Percentiles rank a stretch among this genome's conserved stretches.
Conservation (phyloP, 2,329 filamentous ascomycete species). For the Drechslerella dactyloides region DNA sequence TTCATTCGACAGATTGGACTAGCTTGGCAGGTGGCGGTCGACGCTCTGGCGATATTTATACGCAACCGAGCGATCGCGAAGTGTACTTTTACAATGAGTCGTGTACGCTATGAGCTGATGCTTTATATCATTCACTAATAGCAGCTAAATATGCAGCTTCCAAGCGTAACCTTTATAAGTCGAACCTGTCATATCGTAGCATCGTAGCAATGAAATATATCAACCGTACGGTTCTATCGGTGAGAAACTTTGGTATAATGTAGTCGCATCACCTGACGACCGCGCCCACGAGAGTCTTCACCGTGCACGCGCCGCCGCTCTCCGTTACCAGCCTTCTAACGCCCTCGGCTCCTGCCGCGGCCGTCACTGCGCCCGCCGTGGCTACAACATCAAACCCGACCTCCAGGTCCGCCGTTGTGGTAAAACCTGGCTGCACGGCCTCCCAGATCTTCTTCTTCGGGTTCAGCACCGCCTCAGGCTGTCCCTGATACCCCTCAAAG, state of each 20-base stretch:
- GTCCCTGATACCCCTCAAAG: constrained; percentile 93
- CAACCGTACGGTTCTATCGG: too few species aligned
- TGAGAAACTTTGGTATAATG: not conserved
- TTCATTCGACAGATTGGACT: not conserved
- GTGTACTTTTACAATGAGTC: not conserved
- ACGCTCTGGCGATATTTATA: not conserved
- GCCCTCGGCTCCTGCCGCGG: constrained; percentile 62
- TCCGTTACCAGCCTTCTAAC: constrained; percentile 74
- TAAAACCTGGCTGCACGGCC: constrained; percentile 93
- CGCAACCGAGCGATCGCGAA: not conserved
- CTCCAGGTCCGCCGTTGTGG: constrained; percentile 78
- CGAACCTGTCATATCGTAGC: not conserved
- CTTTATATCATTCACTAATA: not conserved
- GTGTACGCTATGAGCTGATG: constrained; percentile 4
- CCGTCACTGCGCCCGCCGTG: constrained; percentile 69
- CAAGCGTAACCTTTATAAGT: not conserved
- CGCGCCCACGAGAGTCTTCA: constrained; percentile 79
- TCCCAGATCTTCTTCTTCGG: constrained; percentile 99
- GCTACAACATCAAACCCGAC: constrained; percentile 82
- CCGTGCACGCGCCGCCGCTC: constrained; percentile 79
- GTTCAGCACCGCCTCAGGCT: constrained; percentile 91
- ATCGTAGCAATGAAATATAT: too few species aligned
- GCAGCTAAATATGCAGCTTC: not conserved
- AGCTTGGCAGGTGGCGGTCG: not conserved
- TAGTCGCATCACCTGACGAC: constrained; percentile 73